These are phyloP conservation scores for Phytophthora quininea DNA, from an alignment of 352 stramenopile genomes.

Conservation along the genomic window DNA sequence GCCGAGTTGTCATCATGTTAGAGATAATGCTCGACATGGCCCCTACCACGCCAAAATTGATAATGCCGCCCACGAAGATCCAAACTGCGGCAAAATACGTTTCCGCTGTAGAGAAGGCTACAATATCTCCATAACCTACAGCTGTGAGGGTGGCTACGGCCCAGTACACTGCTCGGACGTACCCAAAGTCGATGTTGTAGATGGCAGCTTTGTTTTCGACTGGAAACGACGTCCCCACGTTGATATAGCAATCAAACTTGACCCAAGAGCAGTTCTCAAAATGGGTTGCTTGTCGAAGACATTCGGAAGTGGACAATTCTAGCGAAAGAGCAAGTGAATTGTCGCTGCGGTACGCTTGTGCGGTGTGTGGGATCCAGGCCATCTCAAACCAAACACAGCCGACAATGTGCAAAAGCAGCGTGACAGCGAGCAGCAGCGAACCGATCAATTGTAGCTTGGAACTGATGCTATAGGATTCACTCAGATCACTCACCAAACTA, in stretches of 20 bases:
- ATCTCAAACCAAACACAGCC: constrained; percentile 67
- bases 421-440: constrained; percentile 46
- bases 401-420: constrained; percentile 50
- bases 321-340: not conserved
- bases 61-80: constrained; percentile 64
- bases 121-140: constrained; percentile 72
- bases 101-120: constrained; percentile 67
- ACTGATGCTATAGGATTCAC: constrained; percentile 54
- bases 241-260: constrained; percentile 61
- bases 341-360: not conserved
- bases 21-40: constrained; percentile 77
- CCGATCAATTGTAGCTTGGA: constrained; percentile 52
- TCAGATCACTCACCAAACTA: constrained; percentile 47
- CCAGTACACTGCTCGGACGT: constrained; percentile 70
- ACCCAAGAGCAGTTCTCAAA: constrained; percentile 67
- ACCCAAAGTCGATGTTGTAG: constrained; percentile 57
- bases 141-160: constrained; percentile 60
- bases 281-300: constrained; percentile 51
- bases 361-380: constrained; percentile 23
- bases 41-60: constrained; percentile 76
- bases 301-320: constrained; percentile 23
- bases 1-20: constrained; percentile 55
- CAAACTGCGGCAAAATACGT: constrained; percentile 67
- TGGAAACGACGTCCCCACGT: constrained; percentile 49
- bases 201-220: constrained; percentile 28